Conservation (phyloP, 106 monocot species). For the Platanthera zijinensis region DNA sequence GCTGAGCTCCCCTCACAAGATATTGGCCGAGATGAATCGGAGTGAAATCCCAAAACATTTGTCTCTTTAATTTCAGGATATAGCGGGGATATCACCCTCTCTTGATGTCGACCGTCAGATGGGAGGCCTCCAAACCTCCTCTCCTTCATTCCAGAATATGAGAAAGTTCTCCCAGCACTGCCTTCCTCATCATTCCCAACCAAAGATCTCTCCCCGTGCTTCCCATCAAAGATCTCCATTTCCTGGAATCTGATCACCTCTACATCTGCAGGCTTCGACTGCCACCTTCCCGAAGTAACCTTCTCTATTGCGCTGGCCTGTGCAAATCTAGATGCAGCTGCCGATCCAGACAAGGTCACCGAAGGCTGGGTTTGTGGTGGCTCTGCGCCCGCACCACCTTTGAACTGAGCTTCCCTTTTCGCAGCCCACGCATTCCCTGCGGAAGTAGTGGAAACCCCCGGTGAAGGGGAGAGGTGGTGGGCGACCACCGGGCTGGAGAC, state of each 20-base stretch:
- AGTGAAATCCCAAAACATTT: background rate
- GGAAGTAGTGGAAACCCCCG: background rate
- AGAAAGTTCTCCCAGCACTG: conserved; percentile 5
- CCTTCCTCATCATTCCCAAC: conserved; percentile 12
- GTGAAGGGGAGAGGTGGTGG: conserved; percentile 1
- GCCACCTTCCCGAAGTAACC: conserved; percentile 80
- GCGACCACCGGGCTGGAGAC: conserved; percentile 18
- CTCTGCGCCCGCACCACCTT: background rate
- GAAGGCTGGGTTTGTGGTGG: conserved; percentile 1
- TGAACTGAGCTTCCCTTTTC: conserved; percentile 40
- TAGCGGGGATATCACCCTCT: conserved; percentile 19
- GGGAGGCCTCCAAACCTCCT: background rate
- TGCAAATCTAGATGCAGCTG: conserved; percentile 51
- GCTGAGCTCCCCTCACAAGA: conserved; percentile 40
- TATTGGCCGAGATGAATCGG: conserved; percentile 14
- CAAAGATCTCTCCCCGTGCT: conserved; percentile 12
- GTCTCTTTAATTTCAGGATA: conserved; percentile 32
- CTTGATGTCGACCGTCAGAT: conserved; percentile 2
- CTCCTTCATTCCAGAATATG: conserved; percentile 11
- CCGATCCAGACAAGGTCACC: background rate
- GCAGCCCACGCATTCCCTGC: conserved; percentile 34
- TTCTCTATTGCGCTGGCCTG: conserved; percentile 95
- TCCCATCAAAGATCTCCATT: conserved; percentile 4
- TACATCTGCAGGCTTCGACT: conserved; percentile 36
- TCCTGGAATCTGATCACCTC: conserved; percentile 28